Base-by-base conservation (phyloP, 176 grass and related monocot species). In the Chrysopogon serrulatus region DNA sequence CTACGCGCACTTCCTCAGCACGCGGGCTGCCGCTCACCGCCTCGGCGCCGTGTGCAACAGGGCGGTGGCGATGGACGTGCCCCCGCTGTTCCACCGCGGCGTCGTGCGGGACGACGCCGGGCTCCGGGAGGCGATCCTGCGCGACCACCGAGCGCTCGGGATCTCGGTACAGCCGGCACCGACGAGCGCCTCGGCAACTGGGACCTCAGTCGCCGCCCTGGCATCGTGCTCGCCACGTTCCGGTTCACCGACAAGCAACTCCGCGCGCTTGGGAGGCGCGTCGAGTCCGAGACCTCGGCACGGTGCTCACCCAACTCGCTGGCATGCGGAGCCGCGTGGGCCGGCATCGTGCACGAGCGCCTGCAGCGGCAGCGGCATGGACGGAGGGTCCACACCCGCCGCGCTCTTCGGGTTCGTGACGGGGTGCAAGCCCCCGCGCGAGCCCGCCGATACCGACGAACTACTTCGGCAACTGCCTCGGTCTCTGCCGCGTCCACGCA, bases 391-490 rank as follows among this genome's bases (percentile, higher is more conserved):
- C n/a, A n/a, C n/a, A n/a, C n/a, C n/a, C n/a, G n/a, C n/a, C n/a
- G n/a, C n/a, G n/a, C n/a, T n/a, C 5, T 71, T 97, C 23, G 79
- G 88, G 26, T 97, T 97, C 73, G 91, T 87, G 31, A 91, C 89
- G 6, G 90, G 93, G 43, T 94, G 88, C 71, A 88, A 87, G 73
- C 65, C 82, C 82, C 1, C 61, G 92, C 3, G 2, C 67, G 83
- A 69, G 32, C 8, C 92, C 90, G 53, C 77, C 86, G 17, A 28
- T 97, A 3, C 90, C 83, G 4, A 53, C 71, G 3, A 82, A 64
- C 30, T 97, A 92, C 79, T 97, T 97, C 44, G 92, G 92, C 60
- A 97, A 92, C 75, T 97, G 92, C 84, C 85, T 97, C 0, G 67
- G 92, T 0, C 88, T 88, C 0, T 94, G 92, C 61, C 74, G 74